phyloP scores from a whole-genome alignment of 2,329 filamentous ascomycete genomes.

The Lachnellula occidentalis region DNA sequence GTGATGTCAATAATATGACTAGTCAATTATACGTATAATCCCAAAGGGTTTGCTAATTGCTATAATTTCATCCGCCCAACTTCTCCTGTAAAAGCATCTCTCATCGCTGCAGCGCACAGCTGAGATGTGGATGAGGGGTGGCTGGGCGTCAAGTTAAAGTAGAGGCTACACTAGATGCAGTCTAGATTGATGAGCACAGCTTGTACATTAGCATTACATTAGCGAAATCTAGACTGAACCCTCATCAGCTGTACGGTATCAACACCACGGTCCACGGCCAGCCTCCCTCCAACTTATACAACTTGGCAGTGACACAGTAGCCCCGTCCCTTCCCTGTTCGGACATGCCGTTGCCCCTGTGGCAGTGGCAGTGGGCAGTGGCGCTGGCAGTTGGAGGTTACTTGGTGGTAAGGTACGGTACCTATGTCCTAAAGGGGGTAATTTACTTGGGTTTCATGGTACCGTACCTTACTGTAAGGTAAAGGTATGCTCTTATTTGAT shows the following conservation, averaged over 20 bases:
- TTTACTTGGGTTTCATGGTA: too few relatives aligned
- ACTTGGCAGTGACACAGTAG: too few relatives aligned
- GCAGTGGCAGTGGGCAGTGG: too few relatives aligned
- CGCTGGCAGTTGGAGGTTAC: too few relatives aligned
- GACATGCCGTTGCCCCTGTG: too few relatives aligned
- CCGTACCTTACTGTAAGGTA: too few relatives aligned
- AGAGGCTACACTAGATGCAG: neutral
- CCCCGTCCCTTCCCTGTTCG: too few relatives aligned
- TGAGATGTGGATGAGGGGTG: neutral
- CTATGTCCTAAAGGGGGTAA: too few relatives aligned
- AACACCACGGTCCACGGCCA: neutral
- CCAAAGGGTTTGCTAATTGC: neutral
- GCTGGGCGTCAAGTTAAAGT: neutral
- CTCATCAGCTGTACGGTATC: neutral
- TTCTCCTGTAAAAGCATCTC: neutral
- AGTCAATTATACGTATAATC: too few relatives aligned
- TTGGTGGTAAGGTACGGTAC: too few relatives aligned
- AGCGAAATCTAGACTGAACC: neutral
- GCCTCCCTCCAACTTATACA: too few relatives aligned
- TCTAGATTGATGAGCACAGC: neutral
- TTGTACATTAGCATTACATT: neutral
- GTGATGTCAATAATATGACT: neutral
- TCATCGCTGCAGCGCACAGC: neutral
- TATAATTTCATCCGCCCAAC: neutral
- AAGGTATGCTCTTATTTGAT: too few relatives aligned